Base-by-base conservation (phyloP, 2,329 filamentous ascomycete genomes). In the Diplocarpon mali region DNA sequence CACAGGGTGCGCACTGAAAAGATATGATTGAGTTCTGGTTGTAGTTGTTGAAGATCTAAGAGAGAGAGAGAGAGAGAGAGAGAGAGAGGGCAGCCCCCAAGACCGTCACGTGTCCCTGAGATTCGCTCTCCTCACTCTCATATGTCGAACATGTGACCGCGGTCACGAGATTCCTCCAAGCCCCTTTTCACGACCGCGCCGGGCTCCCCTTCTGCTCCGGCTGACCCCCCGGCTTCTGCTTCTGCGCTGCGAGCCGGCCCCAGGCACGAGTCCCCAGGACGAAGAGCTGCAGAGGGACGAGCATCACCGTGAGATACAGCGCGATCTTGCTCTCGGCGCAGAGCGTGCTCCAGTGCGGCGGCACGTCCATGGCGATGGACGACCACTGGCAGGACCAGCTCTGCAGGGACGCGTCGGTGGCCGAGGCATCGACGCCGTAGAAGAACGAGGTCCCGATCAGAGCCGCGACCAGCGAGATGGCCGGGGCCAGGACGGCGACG, bases 361-460 rank as follows among this genome's bases (percentile, higher is more conserved):
- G 62, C 30, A 64, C 57, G 13, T 56, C 53, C 73, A 80, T 78
- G 48, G 62, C 60, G n/a, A 78, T 63, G 16, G 65, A 55, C 8
- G 64, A 61, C 76, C 77, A 81, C 50, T 74, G 73, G 60, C 77
- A 81, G 34, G 69, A 73, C 77, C 77, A 81, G 60, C 73, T 77
- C 56, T 78, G 67, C 10, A 80, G 61, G 6, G 73, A 76, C 57
- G 77, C 73, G 47, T 65, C 63, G 8, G 65, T 66, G 12, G 61
- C 62, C 3, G 76, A 78, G 14, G 67, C 60, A 52, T 78, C 73
- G 59, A 75, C 66, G 44, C 66, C 66, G 56, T 78, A 80, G 60
- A 75, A 78, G 60, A 80, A 69, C 41, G 68, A 63, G 56, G 76
- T 71, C 49, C 70, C 69, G 44, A 78, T 64, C 40, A 78, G 58